Evolutionary conservation across 257 asterid species (phyloP), one percentile per base, ranked within the genome.

Genomic region (Anisodus acutangulus): DNA sequence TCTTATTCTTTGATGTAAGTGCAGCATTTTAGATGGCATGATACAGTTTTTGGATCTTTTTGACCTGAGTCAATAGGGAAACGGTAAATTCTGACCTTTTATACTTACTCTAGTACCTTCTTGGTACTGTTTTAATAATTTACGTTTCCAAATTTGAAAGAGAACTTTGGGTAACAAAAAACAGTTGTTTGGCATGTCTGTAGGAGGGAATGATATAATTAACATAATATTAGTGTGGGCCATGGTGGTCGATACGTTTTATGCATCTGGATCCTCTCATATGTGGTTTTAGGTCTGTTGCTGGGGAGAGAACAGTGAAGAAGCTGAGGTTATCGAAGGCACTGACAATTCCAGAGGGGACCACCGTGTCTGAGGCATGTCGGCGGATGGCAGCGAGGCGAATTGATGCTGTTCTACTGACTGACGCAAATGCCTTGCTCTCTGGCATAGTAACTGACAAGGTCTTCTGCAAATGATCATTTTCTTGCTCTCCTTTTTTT

Each of bases 391-490:
- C 99, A 71, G 84, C 93, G 19, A 88, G 98, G 84, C 95, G 97
- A 68, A 96, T 93, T 43, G 96, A 95, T 89, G 99, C 98, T 53
- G 99, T 93, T 88, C 90, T 95, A 85, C 90, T 95, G 82, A 95
- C 97, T 64, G 99, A 95, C 83, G 87, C 99, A 85, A 94, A 93
- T 87, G 99, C 97, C 59, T 85, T 94, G 89, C 99, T 95, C 76
- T 95, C 99, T 8, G 99, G 99, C 90, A 93, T 95, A 83, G 97
- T 95, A 87, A 95, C 99, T 85, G 99, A 93, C 87, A 95, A 94
- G 97, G 99, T 92, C 67, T 79, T 70, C 35, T 31, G 35, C 0
- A 31, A 31, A 31, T 74, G 69, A 63, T 69, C 47, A 31, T 37
- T 19, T 64, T 86, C 81, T 47, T 35, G 16, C 45, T 15, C 26